Evolutionary conservation across 2,329 filamentous ascomycete species (phyloP), one percentile per base, ranked within the genome.

Genomic region (Tolypocladium inflatum): DNA sequence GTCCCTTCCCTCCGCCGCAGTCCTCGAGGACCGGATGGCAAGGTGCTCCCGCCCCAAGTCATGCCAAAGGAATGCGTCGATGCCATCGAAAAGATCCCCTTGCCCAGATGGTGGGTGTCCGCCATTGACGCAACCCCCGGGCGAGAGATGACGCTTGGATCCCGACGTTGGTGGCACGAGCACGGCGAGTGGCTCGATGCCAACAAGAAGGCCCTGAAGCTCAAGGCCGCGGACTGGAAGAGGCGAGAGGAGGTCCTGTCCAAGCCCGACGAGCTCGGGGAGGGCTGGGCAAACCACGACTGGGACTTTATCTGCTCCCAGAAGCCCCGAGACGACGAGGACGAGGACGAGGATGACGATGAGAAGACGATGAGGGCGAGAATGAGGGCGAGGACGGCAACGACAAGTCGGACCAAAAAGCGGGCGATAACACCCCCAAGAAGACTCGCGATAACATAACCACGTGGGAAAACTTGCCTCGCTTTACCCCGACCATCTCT

Each of bases 81-180:
- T 0, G 51, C 33, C 17, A 54, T 65, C 39, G 21, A 55, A 11
- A 60, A 56, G 15, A 51, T 65, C 8, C 55, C 57, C 23, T 59
- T 65, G 21, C 62, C 64, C 3, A 15, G 17, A 0, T 23, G 57
- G 23, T 65, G 64, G 61, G 41, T 65, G 1, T 2, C 2, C 3
- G 55, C 3, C 21, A 58, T 67, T 45, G 64, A 67, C 50, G 64
- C 56, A 4, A 63, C 53, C 1, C 64, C 63, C 3, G 60, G 52
- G 2, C 62, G 63, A 0, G 23, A 17, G 11, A 60, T 64, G 59
- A 64, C 59, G 11, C 56, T 66, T 0, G 55, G 48, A 4, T 60
- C 54, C 37, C 54, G 63, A 2, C 33, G 50, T 38, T 65, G 63
- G 65, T 66, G 66, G 65, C 62, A 65, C 9, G 43, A 60, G 4